Evolutionary conservation across 1,139 yeast species (phyloP), one percentile per base, ranked within the genome.

Genomic region (Protomyces gravidus): DNA sequence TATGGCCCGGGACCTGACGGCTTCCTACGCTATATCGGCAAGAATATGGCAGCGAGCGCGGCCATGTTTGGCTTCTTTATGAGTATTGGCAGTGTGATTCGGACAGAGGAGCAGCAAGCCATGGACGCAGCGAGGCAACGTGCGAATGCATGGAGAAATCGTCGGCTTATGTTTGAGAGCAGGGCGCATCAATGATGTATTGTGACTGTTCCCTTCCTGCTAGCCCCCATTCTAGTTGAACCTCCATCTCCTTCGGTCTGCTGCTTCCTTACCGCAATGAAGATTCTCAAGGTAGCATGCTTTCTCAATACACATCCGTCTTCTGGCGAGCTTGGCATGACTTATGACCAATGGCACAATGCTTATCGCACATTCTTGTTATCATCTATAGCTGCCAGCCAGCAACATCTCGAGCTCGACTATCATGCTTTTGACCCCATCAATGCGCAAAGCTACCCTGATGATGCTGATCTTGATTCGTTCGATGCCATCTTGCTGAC

Each of bases 1-100:
- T 84, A 87, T 66, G 99, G 99, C 15, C 90, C 96, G 17, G 99
- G 98, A n/a, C 97, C 98, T 58, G 87, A 89, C 69, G 99, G 99
- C 61, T 89, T 89, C 63, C 86, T 92, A 84, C 85, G 96, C 76
- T 90, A 97, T 5, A 77, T 94, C 69, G 98, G 98, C 59, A 96
- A 90, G 75, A 92, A 89, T 74, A 90, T 94, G 75, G 84, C 88
- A 72, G 97, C 97, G 59, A 89, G 97, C 4, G 97, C 95, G 13
- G 97, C 95, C 55, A 92, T 97, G 13, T 92, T 94, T 73, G 96
- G 96, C 13, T 59, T 59, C 28, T 62, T 62, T 51, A 62, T 62
- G 64, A 53, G 61, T 15, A 62, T 62, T 21, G 64, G 64, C 15
- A 57, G 63, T 15, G 64, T 62, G n/a, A 62, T 62, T 25, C 49